These are phyloP conservation scores for Trichoderma gamsii DNA, from an alignment of 495 filamentous ascomycete genomes.

Conservation along the genomic window DNA sequence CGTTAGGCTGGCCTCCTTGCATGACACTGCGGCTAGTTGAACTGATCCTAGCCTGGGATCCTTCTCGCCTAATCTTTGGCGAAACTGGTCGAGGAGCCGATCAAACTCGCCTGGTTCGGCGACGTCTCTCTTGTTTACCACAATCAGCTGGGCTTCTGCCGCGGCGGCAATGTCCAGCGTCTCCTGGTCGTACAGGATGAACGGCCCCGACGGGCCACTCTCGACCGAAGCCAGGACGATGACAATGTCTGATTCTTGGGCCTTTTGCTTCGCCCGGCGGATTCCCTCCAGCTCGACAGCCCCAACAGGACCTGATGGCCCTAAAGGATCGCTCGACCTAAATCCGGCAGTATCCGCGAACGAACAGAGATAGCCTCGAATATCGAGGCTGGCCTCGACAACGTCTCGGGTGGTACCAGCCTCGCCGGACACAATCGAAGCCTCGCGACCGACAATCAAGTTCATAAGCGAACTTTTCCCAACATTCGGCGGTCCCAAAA, in stretches of 20 bases:
- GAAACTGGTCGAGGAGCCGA: slow-evolving; percentile 29
- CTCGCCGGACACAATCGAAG: slow-evolving; percentile 87
- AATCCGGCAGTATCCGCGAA: slow-evolving; percentile 92
- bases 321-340: slow-evolving; percentile 28
- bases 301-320: slow-evolving; percentile 44
- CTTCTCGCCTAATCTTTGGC: slow-evolving; percentile 26
- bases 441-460: slow-evolving; percentile 82
- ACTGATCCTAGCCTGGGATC: slow-evolving; percentile 25
- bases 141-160: slow-evolving; percentile 60
- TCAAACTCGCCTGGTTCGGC: slow-evolving; percentile 30
- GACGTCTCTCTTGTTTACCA: slow-evolving; percentile 77
- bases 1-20: slow-evolving; percentile 35
- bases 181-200: slow-evolving; percentile 42
- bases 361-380: slow-evolving; percentile 80
- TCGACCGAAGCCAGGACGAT: slow-evolving; percentile 74
- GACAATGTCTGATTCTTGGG: slow-evolving; percentile 77
- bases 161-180: slow-evolving; percentile 42
- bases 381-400: slow-evolving; percentile 84
- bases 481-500: slow-evolving; percentile 88
- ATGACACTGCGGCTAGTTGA: slow-evolving; percentile 57
- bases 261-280: slow-evolving; percentile 72
- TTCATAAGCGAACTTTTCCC: slow-evolving; percentile 95
- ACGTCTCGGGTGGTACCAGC: slow-evolving; percentile 92
- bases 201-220: slow-evolving; percentile 28
- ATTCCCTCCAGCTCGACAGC: slow-evolving; percentile 87